phyloP scores from a whole-genome alignment of 192 early-diverging fungal genomes.

The Haplosporangium gracile region DNA sequence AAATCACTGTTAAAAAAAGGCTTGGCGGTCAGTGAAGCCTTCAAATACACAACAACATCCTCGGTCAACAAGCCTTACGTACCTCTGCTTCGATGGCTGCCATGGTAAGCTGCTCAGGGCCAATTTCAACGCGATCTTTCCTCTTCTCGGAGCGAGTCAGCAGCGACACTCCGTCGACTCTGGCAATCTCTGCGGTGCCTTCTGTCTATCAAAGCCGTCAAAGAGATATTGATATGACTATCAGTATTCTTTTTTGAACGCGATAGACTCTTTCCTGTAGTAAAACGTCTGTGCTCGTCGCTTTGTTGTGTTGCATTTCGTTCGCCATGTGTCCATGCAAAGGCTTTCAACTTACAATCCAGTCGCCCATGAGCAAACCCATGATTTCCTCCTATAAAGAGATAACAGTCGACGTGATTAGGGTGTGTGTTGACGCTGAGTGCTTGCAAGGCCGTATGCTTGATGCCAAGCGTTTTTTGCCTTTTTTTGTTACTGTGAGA shows the following conservation, averaged over 20 bases:
- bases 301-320: background rate
- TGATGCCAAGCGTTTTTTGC: background rate
- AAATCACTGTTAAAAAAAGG: background rate
- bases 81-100: conserved; percentile 65
- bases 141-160: conserved; percentile 65
- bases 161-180: conserved; percentile 59
- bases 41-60: background rate
- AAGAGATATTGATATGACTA: background rate
- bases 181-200: conserved; percentile 47
- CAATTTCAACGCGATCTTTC: conserved; percentile 67
- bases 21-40: background rate
- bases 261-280: background rate
- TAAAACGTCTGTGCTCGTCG: background rate
- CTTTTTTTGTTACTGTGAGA: background rate
- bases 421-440: background rate
- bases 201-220: conserved; percentile 17
- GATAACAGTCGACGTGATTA: background rate
- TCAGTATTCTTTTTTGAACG: background rate
- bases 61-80: background rate
- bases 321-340: background rate
- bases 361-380: conserved; percentile 67
- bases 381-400: conserved; percentile 64
- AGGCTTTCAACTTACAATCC: conserved; percentile 53
- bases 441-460: background rate
- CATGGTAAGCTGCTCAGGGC: conserved; percentile 63